Evolutionary conservation across 495 filamentous ascomycete genomes (phyloP).

Genomic region (Hypoxylon rickii): DNA sequence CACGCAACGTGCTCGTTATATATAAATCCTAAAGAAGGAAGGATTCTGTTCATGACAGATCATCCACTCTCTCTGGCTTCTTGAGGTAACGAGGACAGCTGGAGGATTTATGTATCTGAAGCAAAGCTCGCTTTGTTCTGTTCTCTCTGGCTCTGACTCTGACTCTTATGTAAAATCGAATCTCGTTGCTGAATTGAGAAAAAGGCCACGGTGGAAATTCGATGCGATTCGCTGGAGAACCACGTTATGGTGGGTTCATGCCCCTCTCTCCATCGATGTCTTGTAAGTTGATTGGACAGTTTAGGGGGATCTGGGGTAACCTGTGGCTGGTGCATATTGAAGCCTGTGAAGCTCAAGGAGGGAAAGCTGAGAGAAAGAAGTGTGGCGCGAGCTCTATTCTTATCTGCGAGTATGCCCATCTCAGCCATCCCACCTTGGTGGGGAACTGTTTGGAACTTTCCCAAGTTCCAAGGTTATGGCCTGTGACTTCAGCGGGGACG

Average conservation of each 20-base stretch:
- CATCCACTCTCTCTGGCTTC: slow-evolving; percentile 5
- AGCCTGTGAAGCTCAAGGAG: neutral
- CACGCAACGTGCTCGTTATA: slow-evolving; percentile 11
- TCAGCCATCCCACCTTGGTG: too few species aligned
- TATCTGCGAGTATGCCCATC: too few species aligned
- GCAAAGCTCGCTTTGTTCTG: too few species aligned
- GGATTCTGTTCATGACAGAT: slow-evolving; percentile 21
- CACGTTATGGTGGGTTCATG: neutral
- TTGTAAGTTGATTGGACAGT: slow-evolving; percentile 11
- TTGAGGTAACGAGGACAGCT: too few species aligned
- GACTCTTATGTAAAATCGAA: too few species aligned
- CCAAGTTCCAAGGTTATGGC: too few species aligned
- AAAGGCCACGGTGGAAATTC: slow-evolving; percentile 47
- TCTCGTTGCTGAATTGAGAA: slow-evolving; percentile 29
- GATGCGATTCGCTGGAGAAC: slow-evolving; percentile 21
- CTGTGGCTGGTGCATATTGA: slow-evolving; percentile 18
- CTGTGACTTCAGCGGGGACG: too few species aligned
- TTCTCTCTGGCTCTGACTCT: too few species aligned
- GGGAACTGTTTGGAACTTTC: too few species aligned
- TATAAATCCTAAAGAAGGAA: neutral
- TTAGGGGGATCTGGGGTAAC: slow-evolving; percentile 29
- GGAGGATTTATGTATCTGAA: too few species aligned
- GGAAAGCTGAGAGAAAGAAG: neutral
- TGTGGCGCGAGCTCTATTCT: slow-evolving; percentile 38
- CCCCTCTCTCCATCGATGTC: neutral